Percentiles rank a stretch among this genome's conserved stretches.
phyloP scores from a whole-genome alignment of 495 filamentous ascomycete species.

The Penicillium chermesinum region DNA sequence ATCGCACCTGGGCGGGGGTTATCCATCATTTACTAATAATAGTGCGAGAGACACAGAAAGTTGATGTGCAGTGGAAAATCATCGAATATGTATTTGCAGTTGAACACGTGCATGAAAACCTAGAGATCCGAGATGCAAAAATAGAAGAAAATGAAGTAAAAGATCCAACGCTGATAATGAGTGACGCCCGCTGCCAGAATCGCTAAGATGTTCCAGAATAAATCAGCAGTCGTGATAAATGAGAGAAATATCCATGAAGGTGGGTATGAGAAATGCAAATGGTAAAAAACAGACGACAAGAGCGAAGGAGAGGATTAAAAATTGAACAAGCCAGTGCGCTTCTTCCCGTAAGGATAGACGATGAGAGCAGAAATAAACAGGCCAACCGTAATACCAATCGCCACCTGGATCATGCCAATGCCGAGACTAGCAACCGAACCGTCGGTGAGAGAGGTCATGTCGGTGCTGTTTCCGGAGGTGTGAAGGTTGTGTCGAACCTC shows the following conservation, averaged over 20 bases:
- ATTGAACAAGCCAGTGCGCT: slow-evolving; percentile 79
- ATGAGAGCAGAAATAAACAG: slow-evolving; percentile 78
- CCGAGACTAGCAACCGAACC: slow-evolving; percentile 69
- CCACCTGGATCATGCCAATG: slow-evolving; percentile 84
- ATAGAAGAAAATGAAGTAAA: slow-evolving; percentile 2
- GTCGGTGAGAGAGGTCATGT: slow-evolving; percentile 30
- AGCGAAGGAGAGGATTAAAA: slow-evolving; percentile 48
- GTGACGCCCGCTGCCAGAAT: not conserved
- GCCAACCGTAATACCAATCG: slow-evolving; percentile 88
- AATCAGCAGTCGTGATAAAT: not conserved
- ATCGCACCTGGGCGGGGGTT: too few species aligned
- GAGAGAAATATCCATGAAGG: not conserved
- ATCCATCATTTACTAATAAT: too few species aligned
- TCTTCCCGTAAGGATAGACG: slow-evolving; percentile 86
- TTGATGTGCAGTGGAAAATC: too few species aligned
- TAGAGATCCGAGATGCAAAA: not conserved
- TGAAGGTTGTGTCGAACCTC: slow-evolving; percentile 55
- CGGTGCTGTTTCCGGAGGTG: slow-evolving; percentile 32
- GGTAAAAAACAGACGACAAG: not conserved
- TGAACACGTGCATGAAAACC: not conserved
- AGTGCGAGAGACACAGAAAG: too few species aligned
- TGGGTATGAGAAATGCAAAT: not conserved
- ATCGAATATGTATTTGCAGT: not conserved
- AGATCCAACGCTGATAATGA: not conserved
- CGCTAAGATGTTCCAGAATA: not conserved